Evolutionary conservation across 164 flowering plant species (phyloP).

Genomic region (Brasenia schreberi): DNA sequence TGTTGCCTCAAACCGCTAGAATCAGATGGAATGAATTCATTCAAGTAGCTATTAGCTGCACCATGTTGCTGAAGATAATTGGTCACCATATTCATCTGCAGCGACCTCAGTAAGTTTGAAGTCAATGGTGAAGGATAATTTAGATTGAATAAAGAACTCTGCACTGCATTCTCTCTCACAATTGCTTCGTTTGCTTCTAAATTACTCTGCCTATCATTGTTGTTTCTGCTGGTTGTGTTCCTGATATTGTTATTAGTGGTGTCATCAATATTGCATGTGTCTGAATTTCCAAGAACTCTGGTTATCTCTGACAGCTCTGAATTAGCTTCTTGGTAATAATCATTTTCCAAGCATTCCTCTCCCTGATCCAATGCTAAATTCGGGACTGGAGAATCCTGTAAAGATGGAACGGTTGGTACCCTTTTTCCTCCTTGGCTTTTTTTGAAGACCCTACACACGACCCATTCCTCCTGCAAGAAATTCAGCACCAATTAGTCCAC

Average conservation of each 20-base stretch:
- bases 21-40: not conserved
- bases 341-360: not conserved
- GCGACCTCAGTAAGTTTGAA: not conserved
- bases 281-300: not conserved
- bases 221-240: not conserved
- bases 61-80: not conserved
- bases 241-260: not conserved
- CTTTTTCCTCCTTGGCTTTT: conserved; percentile 51
- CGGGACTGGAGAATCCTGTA: not conserved
- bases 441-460: conserved; percentile 79
- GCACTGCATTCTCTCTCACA: not conserved
- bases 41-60: not conserved
- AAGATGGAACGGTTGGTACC: conserved; percentile 3
- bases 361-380: not conserved
- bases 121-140: not conserved
- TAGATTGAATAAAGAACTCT: not conserved
- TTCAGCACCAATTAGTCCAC: too few relatives aligned
- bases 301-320: not conserved
- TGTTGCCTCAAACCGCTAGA: not conserved
- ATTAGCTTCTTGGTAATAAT: not conserved
- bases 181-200: not conserved
- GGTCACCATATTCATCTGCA: not conserved
- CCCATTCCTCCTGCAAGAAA: conserved; percentile 75
- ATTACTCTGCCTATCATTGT: not conserved
- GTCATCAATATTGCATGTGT: not conserved